Base-by-base conservation (phyloP, 1,284 basidiomycete genomes). In the Austroboletus olivaceoglutinosus region DNA sequence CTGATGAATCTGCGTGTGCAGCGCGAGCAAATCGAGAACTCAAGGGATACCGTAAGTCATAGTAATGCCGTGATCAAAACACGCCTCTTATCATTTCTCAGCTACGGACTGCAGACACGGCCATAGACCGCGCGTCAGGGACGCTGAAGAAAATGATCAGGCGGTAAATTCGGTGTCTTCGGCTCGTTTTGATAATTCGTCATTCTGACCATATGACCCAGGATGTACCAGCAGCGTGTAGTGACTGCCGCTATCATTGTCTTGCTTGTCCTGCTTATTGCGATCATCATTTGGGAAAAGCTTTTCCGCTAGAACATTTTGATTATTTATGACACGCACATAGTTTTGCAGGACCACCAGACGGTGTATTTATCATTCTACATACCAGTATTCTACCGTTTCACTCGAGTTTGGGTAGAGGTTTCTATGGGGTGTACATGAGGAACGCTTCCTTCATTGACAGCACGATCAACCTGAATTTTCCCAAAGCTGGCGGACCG, bases 1-100 rank as follows among this genome's bases (percentile, higher is more conserved):
- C 68, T 99, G 55, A 71, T 86, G 61, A 93, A 91, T 64, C 75
- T 99, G 55, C 74, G 93, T 45, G 76, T 80, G 3, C 97, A 99
- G 73, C 74, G 97, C 56, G 97, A 98, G 68, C 94, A 96, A 73
- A 95, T 99, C 58, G 90, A 97, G 74, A 90, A 97, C 65, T 83
- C 95, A 19, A 77, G 96, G 62, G 90, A 93, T 71, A 93, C 89
- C 49, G 90, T 94, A 58, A 30, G 85, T 72, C 25, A 27, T 8
- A 36, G 34, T 45, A 7, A 5, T 41, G 16, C 11, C 40, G 9
- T 22, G 33, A 25, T 22, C 48, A 39, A 6, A 15, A 36, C 39
- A 7, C 9, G 42, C 56, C 38, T 44, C 40, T 59, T 60, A 45
- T 43, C 12, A 39, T 39, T 49, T 48, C 36, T 6, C 53, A 89